phyloP scores from a whole-genome alignment of 78 protist genomes.

The Dictyostelium discoideum region DNA sequence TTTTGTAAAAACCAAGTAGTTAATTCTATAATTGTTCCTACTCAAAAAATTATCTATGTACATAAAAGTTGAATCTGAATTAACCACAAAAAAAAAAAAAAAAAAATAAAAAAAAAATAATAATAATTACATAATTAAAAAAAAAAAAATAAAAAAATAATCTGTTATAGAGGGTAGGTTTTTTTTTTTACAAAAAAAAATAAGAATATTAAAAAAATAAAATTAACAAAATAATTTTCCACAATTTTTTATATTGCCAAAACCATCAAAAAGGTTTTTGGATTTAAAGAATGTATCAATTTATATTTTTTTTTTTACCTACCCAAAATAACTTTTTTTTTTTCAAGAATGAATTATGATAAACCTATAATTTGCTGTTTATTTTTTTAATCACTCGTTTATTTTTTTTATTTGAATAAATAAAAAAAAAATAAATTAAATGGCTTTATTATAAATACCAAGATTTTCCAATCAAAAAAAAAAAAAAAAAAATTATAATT shows the following conservation, averaged over 20 bases:
- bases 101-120: background rate
- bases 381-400: background rate
- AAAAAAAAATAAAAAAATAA: background rate
- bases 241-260: background rate
- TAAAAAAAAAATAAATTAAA: background rate
- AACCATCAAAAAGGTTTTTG: background rate
- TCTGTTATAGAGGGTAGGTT: background rate
- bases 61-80: background rate
- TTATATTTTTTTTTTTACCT: too few species aligned
- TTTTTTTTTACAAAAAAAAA: background rate
- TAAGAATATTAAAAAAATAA: too few species aligned
- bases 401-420: background rate
- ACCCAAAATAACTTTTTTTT: background rate
- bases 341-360: background rate
- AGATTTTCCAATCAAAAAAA: background rate
- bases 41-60: background rate
- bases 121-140: background rate
- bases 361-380: background rate
- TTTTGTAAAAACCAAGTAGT: background rate
- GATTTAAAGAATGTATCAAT: background rate
- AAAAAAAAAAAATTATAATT: background rate
- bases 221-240: background rate
- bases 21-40: background rate
- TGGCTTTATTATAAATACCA: background rate
- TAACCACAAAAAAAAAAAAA: background rate